A percentile compares a stretch with the other conserved stretches of the same genome.
These are phyloP conservation scores for Phytophthora tentaculata DNA, from an alignment of 352 stramenopile genomes.

Conservation along the genomic window DNA sequence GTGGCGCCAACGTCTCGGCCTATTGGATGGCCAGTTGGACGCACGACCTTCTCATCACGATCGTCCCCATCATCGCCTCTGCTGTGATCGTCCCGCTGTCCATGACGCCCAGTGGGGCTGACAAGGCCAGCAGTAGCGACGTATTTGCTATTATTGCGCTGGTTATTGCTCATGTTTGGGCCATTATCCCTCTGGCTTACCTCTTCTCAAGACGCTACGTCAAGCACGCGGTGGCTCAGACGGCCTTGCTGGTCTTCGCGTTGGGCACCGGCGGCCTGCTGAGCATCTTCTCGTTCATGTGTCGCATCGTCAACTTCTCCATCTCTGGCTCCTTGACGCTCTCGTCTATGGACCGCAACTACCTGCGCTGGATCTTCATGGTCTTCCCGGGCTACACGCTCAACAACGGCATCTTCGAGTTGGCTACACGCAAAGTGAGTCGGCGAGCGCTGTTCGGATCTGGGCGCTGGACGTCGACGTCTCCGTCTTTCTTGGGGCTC, in stretches of 20 bases:
- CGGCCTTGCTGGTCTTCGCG: slow-evolving; percentile 67
- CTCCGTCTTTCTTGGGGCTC: slow-evolving; percentile 63
- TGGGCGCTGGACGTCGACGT: slow-evolving; percentile 15
- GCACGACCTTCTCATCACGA: slow-evolving; percentile 57
- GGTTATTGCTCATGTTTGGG: slow-evolving; percentile 50
- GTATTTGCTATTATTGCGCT: slow-evolving; percentile 49
- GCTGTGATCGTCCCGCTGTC: slow-evolving; percentile 49
- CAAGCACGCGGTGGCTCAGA: slow-evolving; percentile 67
- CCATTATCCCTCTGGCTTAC: slow-evolving; percentile 67
- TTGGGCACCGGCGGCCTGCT: slow-evolving; percentile 65
- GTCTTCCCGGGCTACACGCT: slow-evolving; percentile 72
- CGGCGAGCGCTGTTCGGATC: slow-evolving; percentile 50
- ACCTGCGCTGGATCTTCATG: slow-evolving; percentile 76
- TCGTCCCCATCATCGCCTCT: slow-evolving; percentile 42
- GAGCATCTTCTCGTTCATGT: slow-evolving; percentile 83
- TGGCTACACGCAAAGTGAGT: slow-evolving; percentile 73
- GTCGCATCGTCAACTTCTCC: slow-evolving; percentile 64
- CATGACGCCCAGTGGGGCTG: slow-evolving; percentile 22
- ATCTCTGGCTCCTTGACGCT: slow-evolving; percentile 49
- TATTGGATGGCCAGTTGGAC: slow-evolving; percentile 70
- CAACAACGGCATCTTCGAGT: slow-evolving; percentile 76
- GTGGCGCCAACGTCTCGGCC: slow-evolving; percentile 51
- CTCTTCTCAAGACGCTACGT: slow-evolving; percentile 67
- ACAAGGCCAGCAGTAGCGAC: slow-evolving; percentile 33
- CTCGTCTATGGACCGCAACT: slow-evolving; percentile 66